These are phyloP conservation scores for Xylariaceae sp. DNA, from an alignment of 2,329 filamentous ascomycete species.

Conservation along the genomic window DNA sequence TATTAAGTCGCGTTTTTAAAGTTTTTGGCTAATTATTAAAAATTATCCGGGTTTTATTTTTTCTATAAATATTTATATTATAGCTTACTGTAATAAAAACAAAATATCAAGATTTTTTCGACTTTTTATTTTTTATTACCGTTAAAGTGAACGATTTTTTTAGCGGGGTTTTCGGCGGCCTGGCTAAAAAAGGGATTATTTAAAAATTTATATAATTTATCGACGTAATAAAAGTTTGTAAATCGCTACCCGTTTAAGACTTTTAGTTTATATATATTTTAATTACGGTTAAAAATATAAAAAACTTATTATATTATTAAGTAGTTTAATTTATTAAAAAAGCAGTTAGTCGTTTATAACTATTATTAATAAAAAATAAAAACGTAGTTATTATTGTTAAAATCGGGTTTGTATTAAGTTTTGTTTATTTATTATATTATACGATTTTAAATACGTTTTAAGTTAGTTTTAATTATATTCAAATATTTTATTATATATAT, in stretches of 20 bases:
- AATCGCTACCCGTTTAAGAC: neutral
- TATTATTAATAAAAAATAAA: conserved; percentile 1
- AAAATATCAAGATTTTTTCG: neutral
- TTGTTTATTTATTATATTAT: neutral
- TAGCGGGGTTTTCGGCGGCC: no score
- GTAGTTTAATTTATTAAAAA: conserved; percentile 1
- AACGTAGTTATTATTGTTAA: neutral
- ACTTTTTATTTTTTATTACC: conserved; percentile 1
- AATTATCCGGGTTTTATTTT: neutral
- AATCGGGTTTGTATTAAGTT: neutral
- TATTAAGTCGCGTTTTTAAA: neutral
- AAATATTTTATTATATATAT: neutral
- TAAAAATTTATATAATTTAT: conserved; percentile 1
- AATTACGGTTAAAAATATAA: neutral
- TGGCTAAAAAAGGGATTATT: neutral
- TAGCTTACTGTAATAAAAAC: neutral
- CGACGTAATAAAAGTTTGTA: neutral
- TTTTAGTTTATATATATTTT: neutral
- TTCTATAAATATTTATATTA: conserved; percentile 1
- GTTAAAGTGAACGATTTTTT: conserved; percentile 1
- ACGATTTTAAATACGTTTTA: neutral
- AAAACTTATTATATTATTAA: neutral
- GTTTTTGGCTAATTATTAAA: neutral
- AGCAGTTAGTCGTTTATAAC: neutral
- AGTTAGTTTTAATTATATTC: neutral